Evolutionary conservation across 2,329 filamentous ascomycete genomes (phyloP).

Genomic region (Fusarium caatingaense): DNA sequence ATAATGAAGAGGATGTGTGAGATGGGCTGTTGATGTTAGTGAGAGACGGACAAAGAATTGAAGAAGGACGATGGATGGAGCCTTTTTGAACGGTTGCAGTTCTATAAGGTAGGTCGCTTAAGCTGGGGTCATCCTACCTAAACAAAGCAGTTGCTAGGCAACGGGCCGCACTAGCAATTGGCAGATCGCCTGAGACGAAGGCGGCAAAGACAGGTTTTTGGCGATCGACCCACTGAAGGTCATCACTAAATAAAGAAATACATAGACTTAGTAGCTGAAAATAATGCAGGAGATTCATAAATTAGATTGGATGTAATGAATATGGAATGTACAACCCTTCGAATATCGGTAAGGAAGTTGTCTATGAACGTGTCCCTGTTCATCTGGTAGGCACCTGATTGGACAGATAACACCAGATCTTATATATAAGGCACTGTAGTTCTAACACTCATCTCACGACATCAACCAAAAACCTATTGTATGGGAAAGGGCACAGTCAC

Average conservation of each 20-base stretch:
- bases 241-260: background rate
- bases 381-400: background rate
- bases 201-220: constrained; percentile 3
- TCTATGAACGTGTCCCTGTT: background rate
- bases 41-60: constrained; percentile 13
- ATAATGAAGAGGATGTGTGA: constrained; percentile 54
- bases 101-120: constrained; percentile 17
- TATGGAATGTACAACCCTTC: background rate
- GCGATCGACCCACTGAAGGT: constrained; percentile 3
- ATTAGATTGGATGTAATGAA: background rate
- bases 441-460: background rate
- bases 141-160: constrained; percentile 32
- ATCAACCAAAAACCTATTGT: background rate
- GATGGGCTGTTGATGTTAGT: constrained; percentile 41
- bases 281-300: background rate
- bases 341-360: background rate
- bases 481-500: background rate
- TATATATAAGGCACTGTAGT: background rate
- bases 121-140: constrained; percentile 26
- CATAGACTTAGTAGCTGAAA: background rate
- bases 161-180: background rate
- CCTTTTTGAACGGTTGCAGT: constrained; percentile 27
- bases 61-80: constrained; percentile 28
- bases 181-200: constrained; percentile 8
- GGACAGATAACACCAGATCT: background rate